These are phyloP conservation scores for Camellia sinensis DNA, from an alignment of 148 eudicot species.

Conservation along the genomic window DNA sequence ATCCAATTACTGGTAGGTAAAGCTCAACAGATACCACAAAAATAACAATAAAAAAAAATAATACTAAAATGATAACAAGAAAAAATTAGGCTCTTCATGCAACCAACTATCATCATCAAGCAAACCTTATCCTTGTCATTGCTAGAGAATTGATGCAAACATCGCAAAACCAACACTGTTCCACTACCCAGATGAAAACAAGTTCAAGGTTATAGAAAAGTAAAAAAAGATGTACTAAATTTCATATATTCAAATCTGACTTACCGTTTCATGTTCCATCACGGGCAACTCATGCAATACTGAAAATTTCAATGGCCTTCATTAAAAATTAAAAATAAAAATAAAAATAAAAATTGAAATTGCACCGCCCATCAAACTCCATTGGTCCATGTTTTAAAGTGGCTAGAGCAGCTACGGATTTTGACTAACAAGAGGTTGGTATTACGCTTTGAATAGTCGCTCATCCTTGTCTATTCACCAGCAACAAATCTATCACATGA, in stretches of 20 bases:
- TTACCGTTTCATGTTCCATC: background rate
- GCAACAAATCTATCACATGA: background rate
- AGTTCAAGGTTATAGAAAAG: background rate
- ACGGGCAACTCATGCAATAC: background rate
- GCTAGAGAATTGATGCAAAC: background rate
- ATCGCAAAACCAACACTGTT: background rate
- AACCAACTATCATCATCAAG: background rate
- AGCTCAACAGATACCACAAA: background rate
- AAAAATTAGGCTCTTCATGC: background rate
- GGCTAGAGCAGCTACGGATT: slow-evolving; percentile 1
- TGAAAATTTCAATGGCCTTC: background rate
- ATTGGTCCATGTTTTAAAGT: background rate
- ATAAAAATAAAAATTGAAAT: background rate
- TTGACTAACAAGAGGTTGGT: background rate
- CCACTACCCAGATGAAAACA: slow-evolving; percentile 1
- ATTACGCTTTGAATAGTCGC: background rate
- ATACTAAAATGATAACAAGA: background rate
- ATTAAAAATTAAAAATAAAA: background rate
- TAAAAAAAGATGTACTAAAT: background rate
- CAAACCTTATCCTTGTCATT: background rate
- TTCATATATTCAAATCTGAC: background rate
- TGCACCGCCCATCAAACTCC: background rate
- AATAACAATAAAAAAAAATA: background rate
- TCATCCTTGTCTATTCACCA: background rate
- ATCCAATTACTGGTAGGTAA: slow-evolving; percentile 7